phyloP scores from a whole-genome alignment of 768 basidiomycete species.

The Boletus tylopilopsis region DNA sequence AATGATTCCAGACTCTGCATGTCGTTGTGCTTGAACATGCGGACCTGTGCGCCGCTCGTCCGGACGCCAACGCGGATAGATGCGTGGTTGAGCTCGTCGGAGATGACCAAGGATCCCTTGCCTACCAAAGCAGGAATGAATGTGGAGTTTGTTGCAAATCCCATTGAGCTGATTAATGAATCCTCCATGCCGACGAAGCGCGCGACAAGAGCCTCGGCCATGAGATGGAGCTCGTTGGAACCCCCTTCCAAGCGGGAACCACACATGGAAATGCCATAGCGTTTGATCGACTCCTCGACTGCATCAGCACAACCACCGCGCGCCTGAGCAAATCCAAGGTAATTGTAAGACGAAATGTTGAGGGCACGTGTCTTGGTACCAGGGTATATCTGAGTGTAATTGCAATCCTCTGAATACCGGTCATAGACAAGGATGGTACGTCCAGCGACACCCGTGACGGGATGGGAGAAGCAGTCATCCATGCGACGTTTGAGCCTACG shows the following conservation, averaged over 20 bases:
- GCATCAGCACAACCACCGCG: constrained; percentile 93
- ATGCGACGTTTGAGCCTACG: constrained; percentile 91
- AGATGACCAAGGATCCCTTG: constrained; percentile 93
- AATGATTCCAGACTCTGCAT: constrained; percentile 78
- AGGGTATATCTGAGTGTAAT: constrained; percentile 70
- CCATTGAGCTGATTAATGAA: constrained; percentile 88
- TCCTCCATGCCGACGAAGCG: constrained; percentile 90
- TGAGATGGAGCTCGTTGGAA: constrained; percentile 77
- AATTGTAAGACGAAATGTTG: constrained; percentile 98
- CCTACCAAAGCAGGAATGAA: constrained; percentile 86
- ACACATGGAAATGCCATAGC: constrained; percentile 76
- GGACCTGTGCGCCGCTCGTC: constrained; percentile 80
- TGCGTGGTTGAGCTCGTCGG: constrained; percentile 95
- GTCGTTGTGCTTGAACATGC: constrained; percentile 97
- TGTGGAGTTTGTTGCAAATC: constrained; percentile 94
- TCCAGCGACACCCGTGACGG: constrained; percentile 92
- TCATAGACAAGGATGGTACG: constrained; percentile 87
- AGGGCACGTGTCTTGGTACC: constrained; percentile 83
- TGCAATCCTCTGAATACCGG: constrained; percentile 78
- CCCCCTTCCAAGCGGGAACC: constrained; percentile 82
- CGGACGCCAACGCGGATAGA: constrained; percentile 92
- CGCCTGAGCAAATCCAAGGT: constrained; percentile 95
- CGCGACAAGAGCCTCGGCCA: constrained; percentile 83
- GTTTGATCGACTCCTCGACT: constrained; percentile 76
- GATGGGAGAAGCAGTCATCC: constrained; percentile 93